phyloP scores from a whole-genome alignment of 2,329 filamentous ascomycete species.

The Aspergillus thermomutatus region DNA sequence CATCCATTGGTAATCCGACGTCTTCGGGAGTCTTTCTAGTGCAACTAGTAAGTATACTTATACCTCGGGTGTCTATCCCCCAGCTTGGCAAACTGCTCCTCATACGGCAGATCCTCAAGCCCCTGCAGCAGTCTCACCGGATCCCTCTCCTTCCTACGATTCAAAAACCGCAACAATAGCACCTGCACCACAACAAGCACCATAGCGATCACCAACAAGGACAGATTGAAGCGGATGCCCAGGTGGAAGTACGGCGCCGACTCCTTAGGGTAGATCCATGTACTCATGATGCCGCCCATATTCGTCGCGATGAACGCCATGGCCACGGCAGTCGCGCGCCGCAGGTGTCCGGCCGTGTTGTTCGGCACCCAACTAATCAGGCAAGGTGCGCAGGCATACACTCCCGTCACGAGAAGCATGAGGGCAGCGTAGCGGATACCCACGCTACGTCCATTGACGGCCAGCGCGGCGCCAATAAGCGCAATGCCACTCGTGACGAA shows the following conservation, averaged over 20 bases:
- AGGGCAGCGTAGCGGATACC: slow-evolving; percentile 9
- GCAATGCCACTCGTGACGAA: slow-evolving; percentile 14
- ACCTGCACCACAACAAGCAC: slow-evolving; percentile 6
- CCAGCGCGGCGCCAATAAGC: slow-evolving; percentile 10
- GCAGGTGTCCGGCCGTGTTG: slow-evolving; percentile 7
- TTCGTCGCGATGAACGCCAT: slow-evolving; percentile 10
- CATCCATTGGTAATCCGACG: too few relatives aligned
- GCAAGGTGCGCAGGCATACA: slow-evolving; percentile 9
- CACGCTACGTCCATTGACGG: background rate
- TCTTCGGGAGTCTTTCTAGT: too few relatives aligned
- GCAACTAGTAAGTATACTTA: slow-evolving; percentile 14
- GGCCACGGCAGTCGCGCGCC: slow-evolving; percentile 5
- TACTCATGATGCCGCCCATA: slow-evolving; percentile 8
- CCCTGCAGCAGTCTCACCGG: slow-evolving; percentile 2
- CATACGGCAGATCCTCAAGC: slow-evolving; percentile 1
- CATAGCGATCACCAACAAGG: slow-evolving; percentile 6
- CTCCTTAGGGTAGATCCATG: slow-evolving; percentile 11
- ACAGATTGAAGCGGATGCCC: slow-evolving; percentile 6
- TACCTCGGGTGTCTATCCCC: slow-evolving; percentile 13
- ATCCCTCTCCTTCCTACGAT: slow-evolving; percentile 3
- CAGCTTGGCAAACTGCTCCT: slow-evolving; percentile 9
- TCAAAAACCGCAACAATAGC: slow-evolving; percentile 2
- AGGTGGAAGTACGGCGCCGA: slow-evolving; percentile 10
- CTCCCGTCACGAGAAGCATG: slow-evolving; percentile 7
- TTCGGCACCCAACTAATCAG: slow-evolving; percentile 13